These are phyloP conservation scores for Clonostachys sp. DNA, from an alignment of 2,329 filamentous ascomycete species.

Conservation along the genomic window DNA sequence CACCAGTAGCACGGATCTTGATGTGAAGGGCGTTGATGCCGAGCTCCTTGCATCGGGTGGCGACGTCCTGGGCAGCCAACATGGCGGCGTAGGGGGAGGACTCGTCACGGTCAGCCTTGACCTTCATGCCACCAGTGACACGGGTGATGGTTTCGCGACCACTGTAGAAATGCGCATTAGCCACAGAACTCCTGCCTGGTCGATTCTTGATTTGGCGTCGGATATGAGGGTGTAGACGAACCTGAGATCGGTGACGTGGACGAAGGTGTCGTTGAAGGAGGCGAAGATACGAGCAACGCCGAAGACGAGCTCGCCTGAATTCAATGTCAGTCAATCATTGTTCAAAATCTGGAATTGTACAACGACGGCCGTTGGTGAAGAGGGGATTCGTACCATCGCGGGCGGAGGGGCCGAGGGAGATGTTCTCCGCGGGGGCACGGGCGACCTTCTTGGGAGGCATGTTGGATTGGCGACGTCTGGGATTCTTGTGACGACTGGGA, in stretches of 20 bases:
- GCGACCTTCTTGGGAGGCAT: slow-evolving; percentile 95
- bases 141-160: slow-evolving; percentile 99
- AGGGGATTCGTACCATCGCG: slow-evolving; percentile 68
- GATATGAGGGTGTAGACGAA: slow-evolving; percentile 38
- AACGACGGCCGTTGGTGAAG: not conserved
- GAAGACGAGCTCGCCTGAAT: slow-evolving; percentile 90
- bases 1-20: slow-evolving; percentile 99
- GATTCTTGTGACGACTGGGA: slow-evolving; percentile 1
- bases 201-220: not conserved
- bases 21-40: slow-evolving; percentile 92
- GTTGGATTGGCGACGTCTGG: slow-evolving; percentile 30
- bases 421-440: slow-evolving; percentile 89
- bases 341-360: slow-evolving; percentile 3
- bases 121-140: slow-evolving; percentile 99
- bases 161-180: slow-evolving; percentile 59
- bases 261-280: slow-evolving; percentile 90
- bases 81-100: slow-evolving; percentile 99
- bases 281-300: slow-evolving; percentile 96
- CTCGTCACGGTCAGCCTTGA: slow-evolving; percentile 99
- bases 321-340: not conserved
- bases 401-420: slow-evolving; percentile 94
- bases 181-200: slow-evolving; percentile 9
- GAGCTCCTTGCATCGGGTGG: slow-evolving; percentile 72
- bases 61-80: slow-evolving; percentile 99
- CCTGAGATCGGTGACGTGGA: slow-evolving; percentile 99